Evolutionary conservation across 2,329 filamentous ascomycete genomes (phyloP), one percentile per base, ranked within the genome.

Genomic region (Clarireedia paspali): DNA sequence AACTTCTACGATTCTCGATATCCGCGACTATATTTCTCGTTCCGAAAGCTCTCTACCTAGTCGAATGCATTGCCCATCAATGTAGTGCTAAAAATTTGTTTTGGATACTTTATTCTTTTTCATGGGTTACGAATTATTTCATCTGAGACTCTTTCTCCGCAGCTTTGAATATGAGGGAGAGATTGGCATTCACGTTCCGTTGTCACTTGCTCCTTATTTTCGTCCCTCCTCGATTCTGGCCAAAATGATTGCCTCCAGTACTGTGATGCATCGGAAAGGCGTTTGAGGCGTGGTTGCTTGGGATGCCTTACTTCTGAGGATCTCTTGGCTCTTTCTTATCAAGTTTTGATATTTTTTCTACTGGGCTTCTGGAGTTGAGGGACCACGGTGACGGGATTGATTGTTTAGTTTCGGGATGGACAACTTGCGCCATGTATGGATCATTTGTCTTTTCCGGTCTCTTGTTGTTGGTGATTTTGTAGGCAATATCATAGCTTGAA

Each of bases 1-100:
- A 77, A 42, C 14, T 15, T 42, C 3, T 42, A 17, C 39, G n/a
- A 17, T 15, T 20, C 20, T 17, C 39, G n/a, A 17, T 20, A 42
- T 20, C 39, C 6, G 39, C 10, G 30, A 34, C 10, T n/a, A 17
- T 20, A 17, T 17, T 4, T n/a, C 39, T n/a, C 9, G 5, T 20
- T 20, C 20, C 20, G 20, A 20, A 20, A 2, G 39, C 20, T 42
- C 7, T n/a, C 14, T 17, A 10, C 39, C 9, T 12, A 34, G 30
- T 34, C 10, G 10, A 12, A 42, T 6, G 39, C 39, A 6, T 42
- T 15, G 14, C 39, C n/a, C 39, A 42, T 42, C 15, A 42, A 14
- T n/a, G 39, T 20, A 17, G 39, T 42, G 39, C 20, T 20, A 42
- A 14, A 17, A 17, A 9, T 15, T 15, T 42, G 15, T 42, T 42